Percentiles rank a stretch among this genome's conserved stretches.
These are phyloP conservation scores for Fusarium hainanense DNA, from an alignment of 2,329 filamentous ascomycete species.

Conservation along the genomic window DNA sequence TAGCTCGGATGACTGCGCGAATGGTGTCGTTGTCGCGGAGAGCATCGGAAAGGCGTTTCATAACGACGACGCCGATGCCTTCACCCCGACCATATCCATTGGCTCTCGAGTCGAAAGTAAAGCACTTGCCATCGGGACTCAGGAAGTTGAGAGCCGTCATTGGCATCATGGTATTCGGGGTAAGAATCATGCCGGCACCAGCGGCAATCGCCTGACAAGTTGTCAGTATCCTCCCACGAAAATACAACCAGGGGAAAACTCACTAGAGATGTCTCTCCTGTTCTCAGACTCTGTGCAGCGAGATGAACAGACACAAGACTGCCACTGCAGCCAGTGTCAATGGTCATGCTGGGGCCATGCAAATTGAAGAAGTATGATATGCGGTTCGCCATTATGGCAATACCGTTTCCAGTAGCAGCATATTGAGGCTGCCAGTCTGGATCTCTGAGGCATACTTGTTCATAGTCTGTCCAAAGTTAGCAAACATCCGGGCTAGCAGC, in stretches of 20 bases:
- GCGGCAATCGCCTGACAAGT: constrained; percentile 58
- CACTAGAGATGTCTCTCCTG: constrained; percentile 57
- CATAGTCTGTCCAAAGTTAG: constrained; percentile 56
- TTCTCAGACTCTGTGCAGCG: constrained; percentile 61
- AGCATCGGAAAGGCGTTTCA: constrained; percentile 70
- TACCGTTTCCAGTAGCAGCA: constrained; percentile 64
- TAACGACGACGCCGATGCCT: constrained; percentile 67
- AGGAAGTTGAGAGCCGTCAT: constrained; percentile 67
- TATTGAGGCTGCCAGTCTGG: constrained; percentile 62
- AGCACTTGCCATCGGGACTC: constrained; percentile 62
- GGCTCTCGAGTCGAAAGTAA: constrained; percentile 67
- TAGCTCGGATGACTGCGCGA: constrained; percentile 65
- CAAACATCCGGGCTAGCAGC: background rate
- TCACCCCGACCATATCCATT: constrained; percentile 74
- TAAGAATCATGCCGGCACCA: constrained; percentile 64
- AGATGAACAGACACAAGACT: constrained; percentile 66
- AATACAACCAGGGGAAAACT: background rate
- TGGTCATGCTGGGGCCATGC: constrained; percentile 65
- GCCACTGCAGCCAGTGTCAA: constrained; percentile 70
- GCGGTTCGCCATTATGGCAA: constrained; percentile 65
- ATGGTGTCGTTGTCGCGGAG: constrained; percentile 69
- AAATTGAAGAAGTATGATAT: constrained; percentile 67
- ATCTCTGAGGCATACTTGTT: constrained; percentile 62
- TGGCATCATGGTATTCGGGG: constrained; percentile 65
- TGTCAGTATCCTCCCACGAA: constrained; percentile 24